Conservation (phyloP, 495 filamentous ascomycete species). For the Parathielavia hyrcaniae region DNA sequence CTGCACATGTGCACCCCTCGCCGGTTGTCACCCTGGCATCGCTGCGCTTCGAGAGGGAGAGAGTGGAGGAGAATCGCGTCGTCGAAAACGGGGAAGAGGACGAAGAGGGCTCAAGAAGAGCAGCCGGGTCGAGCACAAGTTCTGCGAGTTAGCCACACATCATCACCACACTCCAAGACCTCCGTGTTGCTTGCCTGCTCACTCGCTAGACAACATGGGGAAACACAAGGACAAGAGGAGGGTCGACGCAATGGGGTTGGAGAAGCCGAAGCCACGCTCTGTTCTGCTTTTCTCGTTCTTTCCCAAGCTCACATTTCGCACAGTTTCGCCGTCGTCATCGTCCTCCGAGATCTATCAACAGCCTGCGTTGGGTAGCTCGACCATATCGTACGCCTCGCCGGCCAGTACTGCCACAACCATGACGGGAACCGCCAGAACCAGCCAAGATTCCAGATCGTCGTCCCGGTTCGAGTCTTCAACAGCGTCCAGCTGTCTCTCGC, state of each 20-base stretch:
- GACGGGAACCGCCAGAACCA: slow-evolving; percentile 4
- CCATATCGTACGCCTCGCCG: slow-evolving; percentile 6
- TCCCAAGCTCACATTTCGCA: slow-evolving; percentile 20
- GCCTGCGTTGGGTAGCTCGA: slow-evolving; percentile 14
- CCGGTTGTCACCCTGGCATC: background rate
- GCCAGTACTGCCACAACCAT: slow-evolving; percentile 4
- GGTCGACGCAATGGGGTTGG: slow-evolving; percentile 9
- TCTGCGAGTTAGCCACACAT: background rate
- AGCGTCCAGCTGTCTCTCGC: background rate
- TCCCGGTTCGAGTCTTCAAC: slow-evolving; percentile 7
- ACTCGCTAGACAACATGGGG: background rate
- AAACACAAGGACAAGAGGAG: slow-evolving; percentile 2
- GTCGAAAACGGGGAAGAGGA: background rate
- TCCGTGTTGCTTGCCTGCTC: background rate
- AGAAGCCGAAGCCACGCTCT: slow-evolving; percentile 16
- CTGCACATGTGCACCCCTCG: slow-evolving; percentile 11
- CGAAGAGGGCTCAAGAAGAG: background rate
- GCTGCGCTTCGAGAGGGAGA: background rate
- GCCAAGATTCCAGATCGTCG: slow-evolving; percentile 10
- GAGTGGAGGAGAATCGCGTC: background rate
- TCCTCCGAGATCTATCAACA: slow-evolving; percentile 16
- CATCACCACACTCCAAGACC: background rate
- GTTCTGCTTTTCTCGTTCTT: slow-evolving; percentile 17
- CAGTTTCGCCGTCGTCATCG: slow-evolving; percentile 6
- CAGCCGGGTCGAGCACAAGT: background rate